phyloP scores from a whole-genome alignment of 1,139 yeast genomes.

The Candida frijolesensis region DNA sequence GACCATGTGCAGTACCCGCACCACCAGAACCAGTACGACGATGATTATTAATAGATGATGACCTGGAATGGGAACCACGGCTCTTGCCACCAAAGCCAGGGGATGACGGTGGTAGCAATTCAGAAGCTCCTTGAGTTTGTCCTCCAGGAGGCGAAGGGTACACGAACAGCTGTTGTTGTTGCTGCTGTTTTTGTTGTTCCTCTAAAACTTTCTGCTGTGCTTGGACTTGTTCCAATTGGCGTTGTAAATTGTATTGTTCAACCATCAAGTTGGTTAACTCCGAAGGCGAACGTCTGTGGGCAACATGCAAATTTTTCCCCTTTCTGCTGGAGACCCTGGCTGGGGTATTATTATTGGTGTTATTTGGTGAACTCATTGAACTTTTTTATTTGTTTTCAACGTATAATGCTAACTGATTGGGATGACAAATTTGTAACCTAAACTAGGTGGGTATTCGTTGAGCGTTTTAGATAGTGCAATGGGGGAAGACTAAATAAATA shows the following conservation, averaged over 20 bases:
- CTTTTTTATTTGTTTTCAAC: neutral
- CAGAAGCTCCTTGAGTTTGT: conserved; percentile 9
- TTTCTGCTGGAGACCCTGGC: conserved; percentile 23
- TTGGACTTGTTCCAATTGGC: conserved; percentile 88
- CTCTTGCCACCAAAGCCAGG: conserved; percentile 16
- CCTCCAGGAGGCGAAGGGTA: conserved; percentile 21
- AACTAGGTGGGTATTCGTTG: neutral
- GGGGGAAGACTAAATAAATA: neutral
- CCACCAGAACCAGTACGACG: conserved; percentile 39
- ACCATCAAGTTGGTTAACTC: conserved; percentile 94
- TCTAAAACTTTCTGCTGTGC: conserved; percentile 88
- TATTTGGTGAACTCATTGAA: conserved; percentile 1
- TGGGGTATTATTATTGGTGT: conserved; percentile 17
- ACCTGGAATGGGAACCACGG: conserved; percentile 38
- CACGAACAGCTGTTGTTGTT: conserved; percentile 26
- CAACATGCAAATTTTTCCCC: conserved; percentile 68
- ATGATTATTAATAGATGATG: conserved; percentile 37
- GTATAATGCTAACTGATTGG: neutral
- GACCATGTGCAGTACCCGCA: conserved; percentile 50
- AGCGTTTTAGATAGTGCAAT: too few species aligned
- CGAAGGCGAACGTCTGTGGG: conserved; percentile 92
- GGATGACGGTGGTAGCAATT: conserved; percentile 29
- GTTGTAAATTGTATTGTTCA: conserved; percentile 89
- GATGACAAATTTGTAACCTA: neutral
- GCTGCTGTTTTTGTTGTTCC: conserved; percentile 59